Percentiles rank a stretch among this genome's conserved stretches.
phyloP scores from a whole-genome alignment of 2,329 filamentous ascomycete species.

The Fusarium penzigii region DNA sequence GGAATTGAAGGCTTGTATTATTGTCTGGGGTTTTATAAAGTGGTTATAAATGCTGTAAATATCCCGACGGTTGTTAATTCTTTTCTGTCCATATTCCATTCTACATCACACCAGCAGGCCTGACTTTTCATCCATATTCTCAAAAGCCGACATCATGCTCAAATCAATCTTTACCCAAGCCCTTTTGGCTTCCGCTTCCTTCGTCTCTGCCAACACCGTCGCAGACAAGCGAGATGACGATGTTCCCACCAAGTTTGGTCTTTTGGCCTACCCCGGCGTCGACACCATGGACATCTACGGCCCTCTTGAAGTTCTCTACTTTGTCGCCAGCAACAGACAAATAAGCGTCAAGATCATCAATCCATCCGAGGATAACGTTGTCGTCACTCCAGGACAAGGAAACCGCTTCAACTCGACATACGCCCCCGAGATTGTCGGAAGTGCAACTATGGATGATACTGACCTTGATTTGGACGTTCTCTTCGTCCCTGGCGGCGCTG shows the following conservation, averaged over 20 bases:
- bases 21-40: too few species aligned
- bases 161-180: too few species aligned
- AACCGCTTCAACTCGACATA: not conserved
- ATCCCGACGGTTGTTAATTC: too few species aligned
- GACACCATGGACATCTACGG: not conserved
- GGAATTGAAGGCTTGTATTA: too few species aligned
- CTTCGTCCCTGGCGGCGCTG: conserved; percentile 63
- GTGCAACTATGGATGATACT: not conserved
- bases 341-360: conserved; percentile 9
- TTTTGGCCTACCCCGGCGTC: not conserved
- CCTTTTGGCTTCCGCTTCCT: too few species aligned
- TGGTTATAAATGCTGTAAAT: too few species aligned
- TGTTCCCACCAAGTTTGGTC: not conserved
- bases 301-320: not conserved
- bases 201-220: too few species aligned
- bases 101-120: too few species aligned
- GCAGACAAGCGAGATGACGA: too few species aligned
- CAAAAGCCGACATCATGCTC: too few species aligned
- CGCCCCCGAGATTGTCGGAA: not conserved
- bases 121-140: too few species aligned
- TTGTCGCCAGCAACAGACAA: not conserved
- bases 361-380: not conserved
- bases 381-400: not conserved
- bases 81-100: too few species aligned
- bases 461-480: conserved; percentile 50